These are phyloP conservation scores for Phytophthora hybrid DNA, from an alignment of 352 stramenopile genomes.

Conservation along the genomic window DNA sequence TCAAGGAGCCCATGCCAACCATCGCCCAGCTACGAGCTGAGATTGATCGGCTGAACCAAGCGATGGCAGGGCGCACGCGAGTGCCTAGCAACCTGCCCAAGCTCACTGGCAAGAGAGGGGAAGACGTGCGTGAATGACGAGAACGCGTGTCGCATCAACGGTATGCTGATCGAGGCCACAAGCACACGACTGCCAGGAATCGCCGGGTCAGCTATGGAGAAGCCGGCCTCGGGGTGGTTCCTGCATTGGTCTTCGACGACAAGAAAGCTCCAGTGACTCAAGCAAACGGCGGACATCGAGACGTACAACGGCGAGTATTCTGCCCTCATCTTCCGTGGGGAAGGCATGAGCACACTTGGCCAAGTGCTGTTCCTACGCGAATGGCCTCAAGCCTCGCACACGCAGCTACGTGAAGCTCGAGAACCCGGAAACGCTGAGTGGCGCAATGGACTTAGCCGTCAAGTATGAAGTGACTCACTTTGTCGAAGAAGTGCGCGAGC, in stretches of 20 bases:
- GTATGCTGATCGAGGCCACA: too few relatives aligned
- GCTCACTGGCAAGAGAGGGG: constrained; percentile 16
- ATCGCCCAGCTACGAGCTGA: constrained; percentile 16
- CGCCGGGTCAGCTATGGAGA: too few relatives aligned
- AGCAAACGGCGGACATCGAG: constrained; percentile 11
- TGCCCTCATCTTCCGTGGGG: constrained; percentile 5
- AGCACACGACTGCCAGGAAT: too few relatives aligned
- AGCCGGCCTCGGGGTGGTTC: constrained; percentile 8
- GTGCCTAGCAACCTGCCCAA: constrained; percentile 15
- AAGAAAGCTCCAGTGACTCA: constrained; percentile 5
- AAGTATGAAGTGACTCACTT: constrained; percentile 10
- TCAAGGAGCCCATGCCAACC: constrained; percentile 9
- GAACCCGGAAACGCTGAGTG: constrained; percentile 4
- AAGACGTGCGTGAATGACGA: constrained; percentile 14
- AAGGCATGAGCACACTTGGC: constrained; percentile 13
- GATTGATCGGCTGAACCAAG: constrained; percentile 18
- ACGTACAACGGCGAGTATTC: constrained; percentile 10
- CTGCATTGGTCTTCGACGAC: constrained; percentile 13
- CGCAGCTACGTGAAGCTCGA: constrained; percentile 11
- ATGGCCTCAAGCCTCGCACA: constrained; percentile 4
- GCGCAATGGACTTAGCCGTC: constrained; percentile 13
- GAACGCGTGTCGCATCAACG: too few relatives aligned
- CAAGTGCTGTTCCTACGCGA: constrained; percentile 7
- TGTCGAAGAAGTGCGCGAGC: background rate
- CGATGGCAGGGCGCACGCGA: constrained; percentile 2